Conservation (phyloP, 331 rosid species). For the Stylosanthes scabra region DNA sequence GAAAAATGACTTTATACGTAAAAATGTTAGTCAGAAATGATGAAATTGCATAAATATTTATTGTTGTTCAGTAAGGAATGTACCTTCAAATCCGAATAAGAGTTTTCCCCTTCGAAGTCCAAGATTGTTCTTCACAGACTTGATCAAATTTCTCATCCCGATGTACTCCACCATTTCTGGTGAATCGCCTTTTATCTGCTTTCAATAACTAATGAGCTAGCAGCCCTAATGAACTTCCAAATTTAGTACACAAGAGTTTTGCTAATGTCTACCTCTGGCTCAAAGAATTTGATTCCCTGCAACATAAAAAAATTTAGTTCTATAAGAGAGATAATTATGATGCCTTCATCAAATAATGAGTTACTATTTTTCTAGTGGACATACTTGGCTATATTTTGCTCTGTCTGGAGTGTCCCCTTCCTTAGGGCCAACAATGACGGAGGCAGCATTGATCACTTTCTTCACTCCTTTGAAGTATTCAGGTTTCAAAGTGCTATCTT, state of each 20-base stretch:
- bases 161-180: slow-evolving; percentile 90
- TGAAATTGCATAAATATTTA: slow-evolving; percentile 28
- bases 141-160: slow-evolving; percentile 89
- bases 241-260: slow-evolving; percentile 40
- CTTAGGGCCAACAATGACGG: slow-evolving; percentile 94
- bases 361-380: slow-evolving; percentile 20
- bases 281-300: slow-evolving; percentile 98
- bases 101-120: slow-evolving; percentile 80
- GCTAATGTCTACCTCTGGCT: slow-evolving; percentile 80
- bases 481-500: slow-evolving; percentile 73
- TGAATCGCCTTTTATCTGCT: slow-evolving; percentile 94
- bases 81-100: slow-evolving; percentile 89
- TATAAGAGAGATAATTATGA: slow-evolving; percentile 32
- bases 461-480: slow-evolving; percentile 81
- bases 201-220: slow-evolving; percentile 41
- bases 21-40: slow-evolving; percentile 1
- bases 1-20: slow-evolving; percentile 1
- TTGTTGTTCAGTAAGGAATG: slow-evolving; percentile 17
- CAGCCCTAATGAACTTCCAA: slow-evolving; percentile 36
- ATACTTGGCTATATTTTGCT: slow-evolving; percentile 89
- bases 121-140: slow-evolving; percentile 73
- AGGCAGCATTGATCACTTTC: slow-evolving; percentile 79
- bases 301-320: slow-evolving; percentile 41
- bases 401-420: slow-evolving; percentile 96
- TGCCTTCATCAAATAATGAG: slow-evolving; percentile 23